Evolutionary conservation across 202 grass and related monocot genomes (phyloP).

Genomic region (Carex arenaria): DNA sequence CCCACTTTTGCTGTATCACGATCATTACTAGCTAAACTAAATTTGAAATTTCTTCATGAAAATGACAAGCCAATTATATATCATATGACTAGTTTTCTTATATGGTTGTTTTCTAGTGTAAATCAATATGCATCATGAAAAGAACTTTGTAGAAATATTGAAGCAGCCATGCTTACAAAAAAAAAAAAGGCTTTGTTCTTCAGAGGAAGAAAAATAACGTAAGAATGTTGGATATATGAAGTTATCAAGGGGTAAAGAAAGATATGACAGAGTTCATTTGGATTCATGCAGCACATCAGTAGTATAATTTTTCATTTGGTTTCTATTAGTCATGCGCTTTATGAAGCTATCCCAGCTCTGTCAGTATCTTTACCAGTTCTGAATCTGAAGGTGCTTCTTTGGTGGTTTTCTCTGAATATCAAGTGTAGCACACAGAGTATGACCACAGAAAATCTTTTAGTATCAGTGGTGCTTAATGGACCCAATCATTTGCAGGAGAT

Average conservation of each 20-base stretch:
- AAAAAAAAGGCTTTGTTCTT: not conserved
- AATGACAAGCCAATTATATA: not conserved
- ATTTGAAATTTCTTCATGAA: not conserved
- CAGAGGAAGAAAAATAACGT: not conserved
- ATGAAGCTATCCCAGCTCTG: too few relatives aligned
- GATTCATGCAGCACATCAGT: too few relatives aligned
- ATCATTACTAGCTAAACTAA: not conserved
- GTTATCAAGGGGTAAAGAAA: not conserved
- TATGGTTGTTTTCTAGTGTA: not conserved
- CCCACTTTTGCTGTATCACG: not conserved
- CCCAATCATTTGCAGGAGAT: slow-evolving; percentile 20
- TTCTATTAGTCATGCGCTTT: too few relatives aligned
- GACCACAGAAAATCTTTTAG: not conserved
- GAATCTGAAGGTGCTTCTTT: not conserved
- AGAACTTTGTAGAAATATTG: not conserved
- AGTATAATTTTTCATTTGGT: too few relatives aligned
- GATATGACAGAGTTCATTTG: too few relatives aligned
- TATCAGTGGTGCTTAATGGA: slow-evolving; percentile 7
- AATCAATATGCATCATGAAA: not conserved
- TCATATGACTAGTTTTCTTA: not conserved
- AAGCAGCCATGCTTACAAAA: not conserved
- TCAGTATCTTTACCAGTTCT: too few relatives aligned
- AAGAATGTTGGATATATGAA: not conserved
- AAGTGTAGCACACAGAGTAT: not conserved
- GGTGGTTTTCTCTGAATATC: not conserved